phyloP scores from a whole-genome alignment of 306 rosid genomes.

The Vigna nakashimae region DNA sequence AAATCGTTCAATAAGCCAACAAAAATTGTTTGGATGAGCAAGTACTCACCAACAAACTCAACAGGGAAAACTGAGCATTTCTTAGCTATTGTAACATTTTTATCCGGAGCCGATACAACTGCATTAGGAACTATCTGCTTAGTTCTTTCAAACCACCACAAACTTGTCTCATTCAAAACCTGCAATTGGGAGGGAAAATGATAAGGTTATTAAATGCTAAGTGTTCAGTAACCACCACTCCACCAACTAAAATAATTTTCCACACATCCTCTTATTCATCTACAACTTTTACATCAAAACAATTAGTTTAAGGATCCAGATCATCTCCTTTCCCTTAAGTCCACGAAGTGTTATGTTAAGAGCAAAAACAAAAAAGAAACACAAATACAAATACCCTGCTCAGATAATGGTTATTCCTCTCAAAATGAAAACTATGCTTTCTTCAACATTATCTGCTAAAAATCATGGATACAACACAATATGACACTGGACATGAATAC shows the following conservation, averaged over 20 bases:
- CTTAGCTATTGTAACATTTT: slow-evolving; percentile 87
- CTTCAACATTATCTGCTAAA: neutral
- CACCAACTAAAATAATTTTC: neutral
- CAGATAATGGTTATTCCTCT: neutral
- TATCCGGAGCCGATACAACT: slow-evolving; percentile 79
- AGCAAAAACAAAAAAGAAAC: neutral
- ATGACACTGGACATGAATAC: neutral
- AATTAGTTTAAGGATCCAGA: slow-evolving; percentile 23
- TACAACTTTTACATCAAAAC: neutral
- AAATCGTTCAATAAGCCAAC: neutral
- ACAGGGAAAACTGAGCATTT: slow-evolving; percentile 96
- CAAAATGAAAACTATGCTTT: neutral
- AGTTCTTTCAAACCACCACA: slow-evolving; percentile 97
- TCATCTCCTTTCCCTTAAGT: neutral
- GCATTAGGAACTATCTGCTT: slow-evolving; percentile 82
- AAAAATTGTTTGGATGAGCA: neutral
- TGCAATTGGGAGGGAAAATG: slow-evolving; percentile 40
- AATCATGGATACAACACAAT: neutral
- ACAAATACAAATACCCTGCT: neutral
- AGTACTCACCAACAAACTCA: slow-evolving; percentile 91
- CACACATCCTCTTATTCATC: neutral
- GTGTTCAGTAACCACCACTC: neutral
- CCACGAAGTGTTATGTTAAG: neutral
- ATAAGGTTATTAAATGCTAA: neutral
- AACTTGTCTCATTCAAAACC: slow-evolving; percentile 94